A percentile compares a stretch with the other conserved stretches of the same genome.
phyloP scores from a whole-genome alignment of 2,329 filamentous ascomycete species.

The Calonectria fujianensis region DNA sequence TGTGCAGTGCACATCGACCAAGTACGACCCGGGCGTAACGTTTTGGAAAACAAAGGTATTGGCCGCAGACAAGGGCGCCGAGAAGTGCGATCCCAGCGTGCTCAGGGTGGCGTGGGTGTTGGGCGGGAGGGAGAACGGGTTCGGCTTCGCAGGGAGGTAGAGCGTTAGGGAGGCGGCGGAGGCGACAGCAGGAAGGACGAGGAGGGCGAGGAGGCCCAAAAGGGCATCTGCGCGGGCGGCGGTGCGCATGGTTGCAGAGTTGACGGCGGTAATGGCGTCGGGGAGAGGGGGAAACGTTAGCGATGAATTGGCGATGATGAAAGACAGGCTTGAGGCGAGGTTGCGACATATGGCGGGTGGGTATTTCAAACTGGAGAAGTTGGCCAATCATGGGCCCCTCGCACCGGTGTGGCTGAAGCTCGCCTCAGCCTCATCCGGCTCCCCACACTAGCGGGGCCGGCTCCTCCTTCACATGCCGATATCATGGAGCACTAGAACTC shows the following conservation, averaged over 20 bases:
- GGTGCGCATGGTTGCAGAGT: slow-evolving; percentile 58
- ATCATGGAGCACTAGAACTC: background rate
- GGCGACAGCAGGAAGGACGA: slow-evolving; percentile 59
- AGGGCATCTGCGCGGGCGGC: slow-evolving; percentile 58
- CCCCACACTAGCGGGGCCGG: slow-evolving; percentile 17
- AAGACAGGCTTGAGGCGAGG: slow-evolving; percentile 33
- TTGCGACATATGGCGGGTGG: slow-evolving; percentile 37
- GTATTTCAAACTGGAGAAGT: slow-evolving; percentile 41
- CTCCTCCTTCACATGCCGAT: slow-evolving; percentile 18
- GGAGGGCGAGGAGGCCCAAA: slow-evolving; percentile 59
- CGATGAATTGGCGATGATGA: slow-evolving; percentile 48
- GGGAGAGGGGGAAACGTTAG: slow-evolving; percentile 29
- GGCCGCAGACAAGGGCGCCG: slow-evolving; percentile 78
- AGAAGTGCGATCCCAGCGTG: slow-evolving; percentile 60
- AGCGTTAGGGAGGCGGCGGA: slow-evolving; percentile 63
- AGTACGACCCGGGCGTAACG: slow-evolving; percentile 83
- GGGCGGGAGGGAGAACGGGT: slow-evolving; percentile 75
- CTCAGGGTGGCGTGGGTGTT: slow-evolving; percentile 79
- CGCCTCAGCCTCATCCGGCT: slow-evolving; percentile 44
- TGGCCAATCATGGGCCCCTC: slow-evolving; percentile 47
- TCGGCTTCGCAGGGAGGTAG: slow-evolving; percentile 68
- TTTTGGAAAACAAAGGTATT: slow-evolving; percentile 87
- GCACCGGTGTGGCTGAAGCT: slow-evolving; percentile 45
- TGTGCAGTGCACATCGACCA: slow-evolving; percentile 86
- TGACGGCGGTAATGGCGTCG: slow-evolving; percentile 8